Conservation (phyloP, 352 stramenopile species). For the Nothophytophthora sp. region DNA sequence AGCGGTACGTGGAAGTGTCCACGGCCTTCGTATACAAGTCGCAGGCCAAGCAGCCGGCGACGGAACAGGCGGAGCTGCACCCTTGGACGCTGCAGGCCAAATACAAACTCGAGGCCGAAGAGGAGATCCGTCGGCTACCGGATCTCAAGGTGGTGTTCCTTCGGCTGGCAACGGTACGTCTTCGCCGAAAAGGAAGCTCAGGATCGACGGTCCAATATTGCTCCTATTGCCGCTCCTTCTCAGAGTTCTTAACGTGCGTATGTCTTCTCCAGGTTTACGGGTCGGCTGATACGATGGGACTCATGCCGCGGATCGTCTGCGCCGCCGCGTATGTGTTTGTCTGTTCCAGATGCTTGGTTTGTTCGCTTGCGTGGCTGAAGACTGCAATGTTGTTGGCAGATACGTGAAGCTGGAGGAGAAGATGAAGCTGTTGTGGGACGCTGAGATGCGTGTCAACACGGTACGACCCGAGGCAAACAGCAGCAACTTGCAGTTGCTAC, state of each 20-base stretch:
- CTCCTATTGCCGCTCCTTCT: too few species aligned
- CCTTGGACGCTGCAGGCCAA: conserved; percentile 88
- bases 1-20: conserved; percentile 84
- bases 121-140: conserved; percentile 60
- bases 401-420: conserved; percentile 86
- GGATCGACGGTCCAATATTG: too few species aligned
- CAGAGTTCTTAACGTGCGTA: too few species aligned
- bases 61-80: conserved; percentile 60
- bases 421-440: conserved; percentile 89
- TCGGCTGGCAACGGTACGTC: conserved; percentile 65
- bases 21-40: conserved; percentile 91
- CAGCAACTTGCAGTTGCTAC: too few species aligned
- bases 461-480: conserved; percentile 34
- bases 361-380: background rate
- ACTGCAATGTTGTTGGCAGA: conserved; percentile 21
- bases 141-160: conserved; percentile 72
- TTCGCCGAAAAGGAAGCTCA: too few species aligned
- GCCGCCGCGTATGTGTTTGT: conserved; percentile 72
- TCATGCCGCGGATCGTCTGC: conserved; percentile 88
- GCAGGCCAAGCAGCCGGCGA: conserved; percentile 66
- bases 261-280: conserved; percentile 90
- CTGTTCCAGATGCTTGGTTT: background rate
- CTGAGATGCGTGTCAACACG: conserved; percentile 88
- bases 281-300: conserved; percentile 69
- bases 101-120: conserved; percentile 86